Conservation (phyloP, 2,329 filamentous ascomycete genomes). For the Colletotrichum scovillei region DNA sequence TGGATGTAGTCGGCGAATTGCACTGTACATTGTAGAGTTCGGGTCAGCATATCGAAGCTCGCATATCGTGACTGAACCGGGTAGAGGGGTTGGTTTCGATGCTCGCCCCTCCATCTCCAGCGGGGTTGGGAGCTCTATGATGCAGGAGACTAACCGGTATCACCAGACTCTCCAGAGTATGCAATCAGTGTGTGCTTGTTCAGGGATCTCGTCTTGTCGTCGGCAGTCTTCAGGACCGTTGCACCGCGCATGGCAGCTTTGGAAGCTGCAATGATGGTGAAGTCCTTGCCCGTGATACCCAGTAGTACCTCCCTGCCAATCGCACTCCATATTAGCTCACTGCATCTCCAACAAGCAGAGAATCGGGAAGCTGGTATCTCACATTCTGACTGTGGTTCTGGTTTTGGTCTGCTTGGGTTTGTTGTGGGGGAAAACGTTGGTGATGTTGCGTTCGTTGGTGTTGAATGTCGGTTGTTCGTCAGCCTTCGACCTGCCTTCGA, state of each 20-base stretch:
- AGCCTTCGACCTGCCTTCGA: conserved; percentile 30
- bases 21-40: conserved; percentile 63
- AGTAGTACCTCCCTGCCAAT: conserved; percentile 89
- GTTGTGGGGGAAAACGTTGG: conserved; percentile 12
- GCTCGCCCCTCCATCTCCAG: neutral
- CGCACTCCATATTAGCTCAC: conserved; percentile 29
- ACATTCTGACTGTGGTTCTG: conserved; percentile 43
- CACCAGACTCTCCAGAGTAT: conserved; percentile 94
- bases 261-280: conserved; percentile 95
- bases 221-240: conserved; percentile 92
- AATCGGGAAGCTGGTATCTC: conserved; percentile 23
- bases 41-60: conserved; percentile 21
- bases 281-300: conserved; percentile 99
- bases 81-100: neutral
- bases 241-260: conserved; percentile 98
- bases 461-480: conserved; percentile 26
- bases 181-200: conserved; percentile 97
- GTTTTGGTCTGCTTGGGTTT: conserved; percentile 9
- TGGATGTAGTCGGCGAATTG: conserved; percentile 99
- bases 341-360: conserved; percentile 22
- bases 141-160: conserved; percentile 75
- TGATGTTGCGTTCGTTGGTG: conserved; percentile 24
- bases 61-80: neutral
- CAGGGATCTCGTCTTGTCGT: conserved; percentile 94
- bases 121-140: conserved; percentile 4